Evolutionary conservation across 495 filamentous ascomycete species (phyloP), one percentile per base, ranked within the genome.

Genomic region (Aspergillus heteromorphus): DNA sequence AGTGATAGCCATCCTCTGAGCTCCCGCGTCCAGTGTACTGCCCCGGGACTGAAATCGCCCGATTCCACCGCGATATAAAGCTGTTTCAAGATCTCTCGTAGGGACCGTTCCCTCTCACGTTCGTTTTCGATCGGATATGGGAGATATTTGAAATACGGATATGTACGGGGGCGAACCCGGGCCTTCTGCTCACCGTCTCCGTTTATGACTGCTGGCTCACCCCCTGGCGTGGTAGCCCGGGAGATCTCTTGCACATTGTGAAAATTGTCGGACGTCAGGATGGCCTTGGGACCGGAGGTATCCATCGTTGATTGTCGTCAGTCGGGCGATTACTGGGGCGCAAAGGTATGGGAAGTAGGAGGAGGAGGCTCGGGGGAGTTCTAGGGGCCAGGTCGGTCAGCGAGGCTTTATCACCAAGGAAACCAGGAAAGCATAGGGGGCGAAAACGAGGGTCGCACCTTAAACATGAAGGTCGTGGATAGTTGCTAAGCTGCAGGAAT

Each of bases 1-100:
- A 97, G 81, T 8, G 86, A 86, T 20, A 99, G 77, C 95, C 93
- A 99, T 72, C 87, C 91, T 65, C 90, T 82, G 18, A 99, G 84
- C 78, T 97, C 92, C 60, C 93, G 83, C 50, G 93, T 97, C 95
- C 95, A 99, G 71, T 97, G 92, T 18, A 95, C 79, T 11, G 93
- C 93, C 14, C 93, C 95, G 0, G 93, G 88, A 48, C 86, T 82
- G 70, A 97, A 97, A 68, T 99, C 95, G 30, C 95, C 91, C 14
- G 93, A 86, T 67, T 90, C 85, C 55, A 97, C 80, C 23, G 91
- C 79, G 63, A 96, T 86, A 65, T 95, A 97, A 21, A 99, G 85
- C 60, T 95, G 87, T 62, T 89, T 90, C 62, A 97, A 73, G 54
- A 96, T 96, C 70, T 92, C 89, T 8, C 83, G 77, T 42, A 97